These are phyloP conservation scores for Kwoniella dejecticola DNA, from an alignment of 768 basidiomycete genomes.

Conservation along the genomic window DNA sequence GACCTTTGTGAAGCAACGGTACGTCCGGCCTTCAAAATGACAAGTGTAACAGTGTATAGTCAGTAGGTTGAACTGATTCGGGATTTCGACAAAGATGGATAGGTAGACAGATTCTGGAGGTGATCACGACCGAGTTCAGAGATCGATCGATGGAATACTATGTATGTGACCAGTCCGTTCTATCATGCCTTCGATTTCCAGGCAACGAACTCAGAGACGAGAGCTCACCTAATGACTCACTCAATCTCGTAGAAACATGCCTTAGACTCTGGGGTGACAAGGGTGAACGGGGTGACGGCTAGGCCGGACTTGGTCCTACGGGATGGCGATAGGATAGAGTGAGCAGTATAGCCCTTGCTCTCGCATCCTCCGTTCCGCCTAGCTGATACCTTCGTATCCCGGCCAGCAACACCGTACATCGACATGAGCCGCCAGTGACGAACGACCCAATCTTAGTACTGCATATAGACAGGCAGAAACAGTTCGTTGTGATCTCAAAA, in stretches of 20 bases:
- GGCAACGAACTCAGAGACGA: no score
- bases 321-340: conserved; percentile 91
- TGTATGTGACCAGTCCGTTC: no score
- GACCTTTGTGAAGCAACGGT: conserved; percentile 84
- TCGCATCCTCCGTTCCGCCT: no score
- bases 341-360: conserved; percentile 49
- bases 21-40: conserved; percentile 14
- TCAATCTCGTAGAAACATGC: conserved; percentile 62
- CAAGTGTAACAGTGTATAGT: no score
- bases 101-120: conserved; percentile 80
- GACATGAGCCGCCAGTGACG: conserved; percentile 96
- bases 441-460: conserved; percentile 78
- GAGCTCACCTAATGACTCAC: no score
- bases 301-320: conserved; percentile 73
- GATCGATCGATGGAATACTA: conserved; percentile 95
- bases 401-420: conserved; percentile 83
- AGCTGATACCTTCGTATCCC: not conserved
- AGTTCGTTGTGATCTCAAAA: conserved; percentile 92
- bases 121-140: conserved; percentile 90
- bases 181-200: not conserved
- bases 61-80: conserved; percentile 4
- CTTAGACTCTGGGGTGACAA: conserved; percentile 91
- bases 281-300: conserved; percentile 87
- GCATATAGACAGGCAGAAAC: conserved; percentile 71
- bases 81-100: conserved; percentile 62